Percentiles rank a stretch among this genome's conserved stretches.
These are phyloP conservation scores for Daldinia bambusicola DNA, from an alignment of 495 filamentous ascomycete species.

Conservation along the genomic window DNA sequence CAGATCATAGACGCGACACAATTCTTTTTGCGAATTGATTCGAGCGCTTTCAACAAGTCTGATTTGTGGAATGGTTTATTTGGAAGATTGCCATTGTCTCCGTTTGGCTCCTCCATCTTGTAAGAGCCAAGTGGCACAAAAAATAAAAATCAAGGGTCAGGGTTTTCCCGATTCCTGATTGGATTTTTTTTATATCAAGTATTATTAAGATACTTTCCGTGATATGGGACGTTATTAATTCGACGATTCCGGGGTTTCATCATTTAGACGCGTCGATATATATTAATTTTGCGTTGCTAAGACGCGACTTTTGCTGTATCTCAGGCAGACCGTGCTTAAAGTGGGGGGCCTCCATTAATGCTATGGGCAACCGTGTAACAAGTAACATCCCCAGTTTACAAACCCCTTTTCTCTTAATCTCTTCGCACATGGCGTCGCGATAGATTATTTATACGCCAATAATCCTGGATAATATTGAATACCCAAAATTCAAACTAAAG, in stretches of 20 bases:
- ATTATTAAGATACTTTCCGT: neutral
- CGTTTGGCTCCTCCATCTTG: neutral
- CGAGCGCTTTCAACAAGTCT: constrained; percentile 8
- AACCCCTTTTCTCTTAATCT: constrained; percentile 8
- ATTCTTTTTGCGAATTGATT: neutral
- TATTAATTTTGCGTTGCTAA: neutral
- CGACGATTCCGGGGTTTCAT: neutral
- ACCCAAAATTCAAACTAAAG: too few species aligned
- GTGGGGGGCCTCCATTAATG: constrained; percentile 1
- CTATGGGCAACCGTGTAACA: neutral
- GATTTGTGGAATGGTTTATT: neutral
- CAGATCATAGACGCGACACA: constrained; percentile 2
- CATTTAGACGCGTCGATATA: neutral
- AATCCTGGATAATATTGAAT: too few species aligned
- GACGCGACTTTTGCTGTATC: neutral
- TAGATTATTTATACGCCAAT: neutral
- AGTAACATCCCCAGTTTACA: neutral
- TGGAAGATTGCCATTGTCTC: neutral
- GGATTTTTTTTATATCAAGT: neutral
- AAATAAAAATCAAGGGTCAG: too few species aligned
- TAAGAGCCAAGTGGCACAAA: neutral
- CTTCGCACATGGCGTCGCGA: neutral
- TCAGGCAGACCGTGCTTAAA: constrained; percentile 5
- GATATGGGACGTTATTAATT: neutral
- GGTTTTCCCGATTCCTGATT: too few species aligned